Evolutionary conservation across 352 stramenopile genomes (phyloP), one percentile per base, ranked within the genome.

Genomic region (Phytophthora idaei): DNA sequence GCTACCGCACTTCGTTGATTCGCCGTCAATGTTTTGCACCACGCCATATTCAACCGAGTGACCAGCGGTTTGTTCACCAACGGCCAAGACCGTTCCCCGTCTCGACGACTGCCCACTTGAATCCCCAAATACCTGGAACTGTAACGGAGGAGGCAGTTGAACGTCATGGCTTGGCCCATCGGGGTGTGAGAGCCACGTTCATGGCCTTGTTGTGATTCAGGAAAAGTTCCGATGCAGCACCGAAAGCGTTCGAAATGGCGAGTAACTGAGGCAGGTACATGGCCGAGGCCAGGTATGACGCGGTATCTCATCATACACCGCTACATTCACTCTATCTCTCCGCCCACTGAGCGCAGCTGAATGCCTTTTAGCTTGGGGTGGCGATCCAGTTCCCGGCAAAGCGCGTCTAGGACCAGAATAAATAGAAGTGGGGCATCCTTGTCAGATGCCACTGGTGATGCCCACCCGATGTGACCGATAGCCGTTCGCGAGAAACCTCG

Each of bases 391-490:
- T 7, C 8, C 6, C 47, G 45, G 32, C 57, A 64, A 8, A 53
- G n/a, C 5, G 47, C 11, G 21, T 64, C 47, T 6, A 64, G 5
- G 3, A n/a, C 47, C 0, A 57, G 37, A 31, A 64, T 44, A 36
- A 64, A 64, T 11, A 64, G 28, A 5, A 57, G 12, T 5, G 57
- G 57, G 34, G 7, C 39, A 64, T 25, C 57, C 57, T 46, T 64
- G 57, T 1, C 47, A 21, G 17, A 64, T 64, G 3, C 57, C 57
- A 36, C 46, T 51, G 0, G 47, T 64, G 32, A 64, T 29, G 12
- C 12, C 3, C 5, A 63, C 25, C 2, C 14, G 6, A 17, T 46
- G 7, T 29, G 32, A 64, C 14, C 27, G 21, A 7, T 10, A 21
- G 6, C 46, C 21, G 21, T 56, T 37, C 1, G 14, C 34, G 1